Evolutionary conservation across 371 early-diverging fungal genomes (phyloP), one percentile per base, ranked within the genome.

Genomic region (Mucor indicus): DNA sequence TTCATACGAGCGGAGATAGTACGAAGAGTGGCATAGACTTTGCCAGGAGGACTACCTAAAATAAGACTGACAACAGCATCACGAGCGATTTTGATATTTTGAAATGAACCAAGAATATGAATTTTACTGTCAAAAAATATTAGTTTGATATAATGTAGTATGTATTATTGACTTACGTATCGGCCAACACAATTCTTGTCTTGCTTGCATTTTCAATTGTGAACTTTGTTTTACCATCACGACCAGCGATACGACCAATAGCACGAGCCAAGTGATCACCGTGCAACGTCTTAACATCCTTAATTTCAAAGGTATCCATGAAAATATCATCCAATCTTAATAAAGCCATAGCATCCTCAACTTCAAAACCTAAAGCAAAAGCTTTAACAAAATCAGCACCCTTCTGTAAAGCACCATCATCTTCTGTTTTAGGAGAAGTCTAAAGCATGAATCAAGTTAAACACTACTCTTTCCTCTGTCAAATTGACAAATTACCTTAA

Each of bases 201-300:
- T 94, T 91, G 46, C 93, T 90, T 23, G 98, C 89, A 64, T 98
- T 75, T 54, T 75, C 75, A 49, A 99, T 98, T 12, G 97, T 91
- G 52, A 87, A 93, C 66, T 93, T 93, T 13, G 97, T 98, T 72
- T 96, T 97, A 42, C 99, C 99, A 58, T 98, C 92, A 72, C 93
- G 91, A 47, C 99, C 99, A 31, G 98, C 98, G 62, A 99, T 92
- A 69, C 99, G 93, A 58, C 99, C 99, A 63, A 99, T 75, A 55
- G 99, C 99, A 55, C 99, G 87, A 20, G 96, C 89, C 64, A 99
- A 72, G 72, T 99, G 96, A 59, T 96, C 94, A 41, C 96, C 95
- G 44, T 87, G 87, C 38, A 99, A 70, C 12, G 93, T 96, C 80
- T 97, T 95, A 29, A 99, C 92, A 67, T 99, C 99, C 77, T 96